phyloP scores from a whole-genome alignment of 495 filamentous ascomycete species.

The Tuber calosporum region DNA sequence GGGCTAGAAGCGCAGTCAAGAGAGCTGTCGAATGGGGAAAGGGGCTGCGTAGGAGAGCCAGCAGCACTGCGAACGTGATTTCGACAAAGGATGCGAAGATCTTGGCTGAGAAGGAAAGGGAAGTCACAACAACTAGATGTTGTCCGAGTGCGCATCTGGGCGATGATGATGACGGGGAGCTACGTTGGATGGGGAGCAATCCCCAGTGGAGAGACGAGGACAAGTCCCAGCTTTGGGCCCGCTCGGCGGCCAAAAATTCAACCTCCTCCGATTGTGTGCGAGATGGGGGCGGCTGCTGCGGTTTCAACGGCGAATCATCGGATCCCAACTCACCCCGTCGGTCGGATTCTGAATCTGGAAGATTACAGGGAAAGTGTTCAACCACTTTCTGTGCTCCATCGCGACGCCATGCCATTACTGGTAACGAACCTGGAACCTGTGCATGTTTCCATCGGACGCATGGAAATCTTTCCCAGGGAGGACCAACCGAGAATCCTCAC shows the following conservation, averaged over 20 bases:
- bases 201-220: constrained; percentile 33
- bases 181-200: constrained; percentile 38
- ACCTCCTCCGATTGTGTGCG: constrained; percentile 36
- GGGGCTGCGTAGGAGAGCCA: constrained; percentile 36
- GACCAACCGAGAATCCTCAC: constrained; percentile 4
- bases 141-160: constrained; percentile 23
- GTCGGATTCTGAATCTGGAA: constrained; percentile 16
- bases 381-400: constrained; percentile 21
- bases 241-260: constrained; percentile 28
- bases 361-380: constrained; percentile 24
- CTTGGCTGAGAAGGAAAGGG: constrained; percentile 30
- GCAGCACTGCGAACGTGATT: constrained; percentile 31
- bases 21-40: constrained; percentile 45
- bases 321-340: constrained; percentile 25
- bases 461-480: neutral
- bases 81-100: constrained; percentile 28
- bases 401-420: constrained; percentile 21
- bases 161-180: constrained; percentile 38
- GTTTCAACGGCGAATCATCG: constrained; percentile 8
- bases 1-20: constrained; percentile 61
- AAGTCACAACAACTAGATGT: constrained; percentile 22
- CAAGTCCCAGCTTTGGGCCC: constrained; percentile 27
- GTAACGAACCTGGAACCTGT: constrained; percentile 19
- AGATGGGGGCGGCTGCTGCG: constrained; percentile 4
- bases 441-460: neutral